A percentile compares a stretch with the other conserved stretches of the same genome.
Evolutionary conservation across 176 grass and related monocot genomes (phyloP).

Genomic region (Puccinellia tenuiflora): DNA sequence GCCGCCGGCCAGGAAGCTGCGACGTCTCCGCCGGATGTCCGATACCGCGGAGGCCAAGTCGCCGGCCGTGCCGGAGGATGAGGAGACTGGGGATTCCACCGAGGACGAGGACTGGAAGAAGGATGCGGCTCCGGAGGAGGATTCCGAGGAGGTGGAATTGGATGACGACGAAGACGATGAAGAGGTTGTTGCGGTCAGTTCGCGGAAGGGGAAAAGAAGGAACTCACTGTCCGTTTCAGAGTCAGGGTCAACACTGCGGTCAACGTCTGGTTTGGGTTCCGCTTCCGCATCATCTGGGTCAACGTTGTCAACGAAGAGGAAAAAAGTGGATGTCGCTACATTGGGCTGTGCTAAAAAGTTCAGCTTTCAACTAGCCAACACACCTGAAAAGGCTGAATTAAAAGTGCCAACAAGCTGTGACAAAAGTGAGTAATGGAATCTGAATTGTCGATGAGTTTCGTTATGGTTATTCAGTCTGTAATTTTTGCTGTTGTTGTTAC

Average conservation of each 20-base stretch:
- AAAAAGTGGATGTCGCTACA: conserved; percentile 55
- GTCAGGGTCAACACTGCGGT: neutral
- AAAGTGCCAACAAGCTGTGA: conserved; percentile 4
- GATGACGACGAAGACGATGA: conserved; percentile 55
- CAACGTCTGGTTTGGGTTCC: neutral
- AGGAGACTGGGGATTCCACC: conserved; percentile 38
- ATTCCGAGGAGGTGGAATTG: conserved; percentile 72
- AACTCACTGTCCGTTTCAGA: conserved; percentile 11
- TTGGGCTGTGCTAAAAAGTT: conserved; percentile 65
- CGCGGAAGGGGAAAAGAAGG: conserved; percentile 28
- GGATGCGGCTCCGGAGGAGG: conserved; percentile 24
- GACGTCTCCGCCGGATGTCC: conserved; percentile 66
- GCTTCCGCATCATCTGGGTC: conserved; percentile 5
- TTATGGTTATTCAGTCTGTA: neutral
- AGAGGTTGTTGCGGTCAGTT: conserved; percentile 30
- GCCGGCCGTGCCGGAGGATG: conserved; percentile 20
- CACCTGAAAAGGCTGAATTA: conserved; percentile 6
- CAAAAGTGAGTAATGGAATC: conserved; percentile 35
- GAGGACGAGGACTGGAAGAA: conserved; percentile 78
- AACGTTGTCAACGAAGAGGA: conserved; percentile 52
- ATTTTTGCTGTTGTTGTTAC: conserved; percentile 30
- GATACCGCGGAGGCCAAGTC: conserved; percentile 21
- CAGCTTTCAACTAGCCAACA: conserved; percentile 49
- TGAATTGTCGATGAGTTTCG: neutral
- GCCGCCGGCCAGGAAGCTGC: conserved; percentile 49